Conservation (phyloP, 345 rosid genomes). For the Brassica nigra region DNA sequence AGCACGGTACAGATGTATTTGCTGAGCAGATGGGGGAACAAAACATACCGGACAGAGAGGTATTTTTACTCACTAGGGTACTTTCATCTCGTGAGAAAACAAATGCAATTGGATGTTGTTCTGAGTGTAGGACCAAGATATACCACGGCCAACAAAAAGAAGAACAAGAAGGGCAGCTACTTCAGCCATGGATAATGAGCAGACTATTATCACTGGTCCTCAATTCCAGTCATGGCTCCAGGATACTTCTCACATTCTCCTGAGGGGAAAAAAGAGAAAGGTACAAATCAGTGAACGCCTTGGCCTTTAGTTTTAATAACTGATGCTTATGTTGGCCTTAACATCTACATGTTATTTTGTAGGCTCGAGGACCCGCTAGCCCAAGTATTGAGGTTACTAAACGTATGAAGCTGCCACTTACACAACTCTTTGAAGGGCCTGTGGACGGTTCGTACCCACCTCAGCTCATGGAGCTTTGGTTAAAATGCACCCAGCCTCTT, state of each 20-base stretch:
- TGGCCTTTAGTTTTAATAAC: neutral
- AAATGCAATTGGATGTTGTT: constrained; percentile 13
- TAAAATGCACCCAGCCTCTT: constrained; percentile 51
- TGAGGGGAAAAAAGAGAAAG: constrained; percentile 64
- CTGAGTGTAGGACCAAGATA: constrained; percentile 53
- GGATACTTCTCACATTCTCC: constrained; percentile 57
- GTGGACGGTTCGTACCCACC: constrained; percentile 59
- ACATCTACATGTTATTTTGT: constrained; percentile 23
- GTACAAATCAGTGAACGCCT: constrained; percentile 40
- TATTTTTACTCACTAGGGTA: constrained; percentile 35
- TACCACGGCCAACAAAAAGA: constrained; percentile 46
- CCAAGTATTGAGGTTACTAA: constrained; percentile 48
- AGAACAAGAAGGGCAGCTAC: constrained; percentile 52
- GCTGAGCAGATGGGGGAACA: constrained; percentile 35
- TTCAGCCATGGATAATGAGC: constrained; percentile 63
- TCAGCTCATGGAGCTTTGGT: constrained; percentile 69
- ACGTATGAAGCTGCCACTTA: constrained; percentile 72
- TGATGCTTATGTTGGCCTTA: constrained; percentile 22
- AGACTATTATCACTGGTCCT: constrained; percentile 63
- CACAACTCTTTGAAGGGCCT: constrained; percentile 50
- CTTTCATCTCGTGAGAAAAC: constrained; percentile 3
- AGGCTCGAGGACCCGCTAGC: constrained; percentile 47
- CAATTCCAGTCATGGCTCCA: constrained; percentile 79
- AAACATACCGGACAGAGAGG: constrained; percentile 52
- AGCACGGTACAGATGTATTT: constrained; percentile 19